A percentile compares a stretch with the other conserved stretches of the same genome.
phyloP scores from a whole-genome alignment of 176 grass and related monocot species.

The Leersia perrieri region DNA sequence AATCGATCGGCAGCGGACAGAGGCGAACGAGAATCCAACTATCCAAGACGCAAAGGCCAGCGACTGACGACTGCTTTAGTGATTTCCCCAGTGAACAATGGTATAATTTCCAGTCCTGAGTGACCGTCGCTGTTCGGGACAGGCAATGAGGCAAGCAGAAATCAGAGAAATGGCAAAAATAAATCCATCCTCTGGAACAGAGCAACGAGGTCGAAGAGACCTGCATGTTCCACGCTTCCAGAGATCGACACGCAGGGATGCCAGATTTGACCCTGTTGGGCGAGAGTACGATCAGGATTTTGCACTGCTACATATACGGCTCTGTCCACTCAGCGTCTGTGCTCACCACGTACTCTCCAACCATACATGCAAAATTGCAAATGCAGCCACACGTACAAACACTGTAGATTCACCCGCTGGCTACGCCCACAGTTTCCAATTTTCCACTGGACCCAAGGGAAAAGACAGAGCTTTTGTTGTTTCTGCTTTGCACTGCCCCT shows the following conservation, averaged over 20 bases:
- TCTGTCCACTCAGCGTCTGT: background rate
- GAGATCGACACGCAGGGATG: background rate
- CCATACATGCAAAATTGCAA: background rate
- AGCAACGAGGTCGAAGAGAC: background rate
- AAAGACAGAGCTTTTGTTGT: background rate
- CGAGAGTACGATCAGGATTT: background rate
- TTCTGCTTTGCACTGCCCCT: background rate
- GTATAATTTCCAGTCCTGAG: too few relatives aligned
- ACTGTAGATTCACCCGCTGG: background rate
- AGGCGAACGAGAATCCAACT: background rate
- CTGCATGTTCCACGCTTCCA: background rate
- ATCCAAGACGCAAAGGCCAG: background rate
- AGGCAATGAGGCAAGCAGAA: too few relatives aligned
- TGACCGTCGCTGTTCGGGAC: too few relatives aligned
- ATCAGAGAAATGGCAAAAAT: background rate
- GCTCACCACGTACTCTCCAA: background rate
- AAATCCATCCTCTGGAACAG: background rate
- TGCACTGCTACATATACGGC: background rate
- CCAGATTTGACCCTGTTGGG: background rate
- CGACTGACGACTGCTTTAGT: too few relatives aligned
- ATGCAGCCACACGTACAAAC: background rate
- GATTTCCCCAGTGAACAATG: background rate
- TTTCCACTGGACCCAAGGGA: background rate
- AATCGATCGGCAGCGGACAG: too few relatives aligned
- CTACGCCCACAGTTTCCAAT: slow-evolving; percentile 29